Evolutionary conservation across 441 rosid species (phyloP).

Genomic region (Syzygium malaccense): DNA sequence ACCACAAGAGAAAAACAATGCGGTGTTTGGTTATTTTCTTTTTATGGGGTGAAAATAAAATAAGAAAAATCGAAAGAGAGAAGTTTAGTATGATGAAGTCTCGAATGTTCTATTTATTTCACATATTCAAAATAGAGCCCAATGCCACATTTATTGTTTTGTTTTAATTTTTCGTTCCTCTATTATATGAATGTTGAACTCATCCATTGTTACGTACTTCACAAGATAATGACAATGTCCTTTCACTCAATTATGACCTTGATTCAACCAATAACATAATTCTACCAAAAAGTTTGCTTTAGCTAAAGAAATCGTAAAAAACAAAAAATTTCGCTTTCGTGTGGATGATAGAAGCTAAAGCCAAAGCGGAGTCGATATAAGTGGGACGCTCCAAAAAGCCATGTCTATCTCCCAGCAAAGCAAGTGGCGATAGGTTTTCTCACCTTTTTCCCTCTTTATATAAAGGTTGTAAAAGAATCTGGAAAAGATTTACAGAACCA

Average conservation of each 20-base stretch:
- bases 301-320: neutral
- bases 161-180: neutral
- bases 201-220: neutral
- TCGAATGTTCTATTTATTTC: neutral
- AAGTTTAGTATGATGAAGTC: neutral
- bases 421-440: neutral
- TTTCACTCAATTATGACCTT: neutral
- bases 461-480: neutral
- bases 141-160: neutral
- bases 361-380: neutral
- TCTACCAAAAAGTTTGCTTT: too few relatives aligned
- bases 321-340: neutral
- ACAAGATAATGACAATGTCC: neutral
- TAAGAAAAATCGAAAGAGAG: neutral
- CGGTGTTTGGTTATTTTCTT: neutral
- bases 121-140: fast-evolving
- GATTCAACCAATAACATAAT: neutral
- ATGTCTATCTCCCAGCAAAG: neutral
- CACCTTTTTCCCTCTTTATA: neutral
- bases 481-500: neutral
- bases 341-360: neutral
- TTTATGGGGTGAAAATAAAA: neutral
- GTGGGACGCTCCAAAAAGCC: neutral
- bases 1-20: neutral
- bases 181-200: neutral